phyloP scores from a whole-genome alignment of 2,329 filamentous ascomycete genomes.

The Phialophora macrospora region DNA sequence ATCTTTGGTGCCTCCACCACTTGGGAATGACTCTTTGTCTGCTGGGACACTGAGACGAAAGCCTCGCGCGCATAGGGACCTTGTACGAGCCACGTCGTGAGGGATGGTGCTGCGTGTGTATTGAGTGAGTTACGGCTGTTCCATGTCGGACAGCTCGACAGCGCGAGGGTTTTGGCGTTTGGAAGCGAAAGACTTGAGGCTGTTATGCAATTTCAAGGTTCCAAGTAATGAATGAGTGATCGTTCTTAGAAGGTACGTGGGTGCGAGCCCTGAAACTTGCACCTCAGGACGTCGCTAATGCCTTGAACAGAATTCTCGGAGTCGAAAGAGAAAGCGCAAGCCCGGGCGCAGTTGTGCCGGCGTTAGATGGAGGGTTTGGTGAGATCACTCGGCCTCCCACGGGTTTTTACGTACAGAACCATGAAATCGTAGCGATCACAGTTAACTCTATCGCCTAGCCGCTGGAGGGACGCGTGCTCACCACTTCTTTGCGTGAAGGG shows the following conservation, averaged over 20 bases:
- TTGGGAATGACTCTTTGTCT: not conserved
- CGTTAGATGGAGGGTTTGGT: constrained; percentile 2
- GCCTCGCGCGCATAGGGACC: not conserved
- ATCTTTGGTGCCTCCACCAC: not conserved
- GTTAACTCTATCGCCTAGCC: not conserved
- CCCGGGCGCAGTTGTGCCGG: constrained; percentile 18
- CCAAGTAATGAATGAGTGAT: not conserved
- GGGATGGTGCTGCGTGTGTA: not conserved
- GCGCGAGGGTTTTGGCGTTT: not conserved
- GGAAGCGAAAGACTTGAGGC: not conserved
- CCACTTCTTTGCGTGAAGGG: not conserved
- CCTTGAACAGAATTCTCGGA: not conserved
- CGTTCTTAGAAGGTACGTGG: not conserved
- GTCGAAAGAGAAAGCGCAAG: not conserved
- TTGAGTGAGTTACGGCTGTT: not conserved
- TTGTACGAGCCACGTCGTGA: not conserved
- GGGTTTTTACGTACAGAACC: constrained; percentile 30
- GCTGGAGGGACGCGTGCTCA: not conserved
- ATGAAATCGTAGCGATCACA: not conserved
- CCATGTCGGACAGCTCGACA: not conserved
- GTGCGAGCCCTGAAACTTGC: not conserved
- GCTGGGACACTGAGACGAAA: not conserved
- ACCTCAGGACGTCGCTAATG: not conserved
- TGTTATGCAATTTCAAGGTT: no score
- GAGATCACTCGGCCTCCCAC: constrained; percentile 12